phyloP scores from a whole-genome alignment of 73 alveolate species.

The Halteria grandinella region DNA sequence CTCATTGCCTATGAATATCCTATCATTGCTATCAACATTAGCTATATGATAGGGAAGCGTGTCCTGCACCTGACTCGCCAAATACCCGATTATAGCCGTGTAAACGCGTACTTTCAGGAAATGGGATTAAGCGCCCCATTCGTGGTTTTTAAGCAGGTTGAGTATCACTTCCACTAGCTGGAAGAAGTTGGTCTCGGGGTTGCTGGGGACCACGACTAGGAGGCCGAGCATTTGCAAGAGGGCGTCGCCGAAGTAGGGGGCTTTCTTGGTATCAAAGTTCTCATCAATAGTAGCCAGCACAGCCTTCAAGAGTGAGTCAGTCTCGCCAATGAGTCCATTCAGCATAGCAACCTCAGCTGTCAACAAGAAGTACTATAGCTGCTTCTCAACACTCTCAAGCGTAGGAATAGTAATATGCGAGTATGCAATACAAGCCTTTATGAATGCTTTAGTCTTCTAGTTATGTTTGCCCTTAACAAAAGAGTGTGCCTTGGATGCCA shows the following conservation, averaged over 20 bases:
- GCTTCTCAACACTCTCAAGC: slow-evolving; percentile 75
- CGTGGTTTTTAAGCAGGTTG: slow-evolving; percentile 64
- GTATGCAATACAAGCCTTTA: slow-evolving; percentile 94
- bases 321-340: slow-evolving; percentile 87
- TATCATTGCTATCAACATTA: slow-evolving; percentile 91
- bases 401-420: slow-evolving; percentile 94
- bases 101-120: slow-evolving; percentile 63
- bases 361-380: slow-evolving; percentile 76
- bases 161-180: slow-evolving; percentile 80
- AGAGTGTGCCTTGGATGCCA: slow-evolving; percentile 84
- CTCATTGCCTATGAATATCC: slow-evolving; percentile 86
- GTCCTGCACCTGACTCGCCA: slow-evolving; percentile 78
- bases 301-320: slow-evolving; percentile 84
- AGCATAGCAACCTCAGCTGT: slow-evolving; percentile 85
- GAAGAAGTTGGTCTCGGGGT: slow-evolving; percentile 85
- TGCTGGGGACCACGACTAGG: slow-evolving; percentile 85
- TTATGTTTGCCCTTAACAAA: slow-evolving; percentile 87
- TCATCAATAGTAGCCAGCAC: slow-evolving; percentile 75
- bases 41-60: slow-evolving; percentile 74
- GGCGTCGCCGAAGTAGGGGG: not conserved
- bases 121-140: slow-evolving; percentile 64
- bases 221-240: slow-evolving; percentile 71
- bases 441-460: slow-evolving; percentile 84
- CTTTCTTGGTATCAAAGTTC: slow-evolving; percentile 39
- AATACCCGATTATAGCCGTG: slow-evolving; percentile 66